Percentiles rank a stretch among this genome's conserved stretches.
Evolutionary conservation across 441 rosid genomes (phyloP).

Genomic region (Kokia cookei): DNA sequence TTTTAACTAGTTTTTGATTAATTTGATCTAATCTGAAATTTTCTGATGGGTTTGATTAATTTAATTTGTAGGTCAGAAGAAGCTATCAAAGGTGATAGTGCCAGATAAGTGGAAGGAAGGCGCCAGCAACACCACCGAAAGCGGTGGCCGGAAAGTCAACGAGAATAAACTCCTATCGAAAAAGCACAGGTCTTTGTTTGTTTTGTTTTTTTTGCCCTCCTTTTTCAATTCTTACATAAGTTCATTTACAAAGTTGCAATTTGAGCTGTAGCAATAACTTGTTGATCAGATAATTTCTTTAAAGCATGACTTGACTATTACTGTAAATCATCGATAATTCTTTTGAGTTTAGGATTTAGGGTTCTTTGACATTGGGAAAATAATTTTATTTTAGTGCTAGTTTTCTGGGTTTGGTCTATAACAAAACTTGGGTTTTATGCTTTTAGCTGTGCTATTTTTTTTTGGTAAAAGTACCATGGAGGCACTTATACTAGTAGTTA

Average conservation of each 20-base stretch:
- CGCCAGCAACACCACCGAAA: slow-evolving; percentile 83
- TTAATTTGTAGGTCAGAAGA: slow-evolving; percentile 67
- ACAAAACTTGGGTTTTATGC: neutral
- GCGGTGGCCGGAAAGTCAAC: slow-evolving; percentile 91
- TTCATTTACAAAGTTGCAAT: neutral
- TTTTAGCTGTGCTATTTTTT: neutral
- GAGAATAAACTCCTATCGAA: slow-evolving; percentile 96
- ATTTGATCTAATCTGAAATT: neutral
- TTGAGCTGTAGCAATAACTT: neutral
- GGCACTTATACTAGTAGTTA: too few relatives aligned
- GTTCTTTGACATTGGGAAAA: neutral
- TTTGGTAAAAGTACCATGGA: too few relatives aligned
- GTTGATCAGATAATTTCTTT: neutral
- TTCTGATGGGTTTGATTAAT: neutral
- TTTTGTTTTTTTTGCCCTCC: neutral
- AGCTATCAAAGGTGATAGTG: slow-evolving; percentile 85
- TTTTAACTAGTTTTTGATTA: neutral
- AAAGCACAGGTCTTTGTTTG: slow-evolving; percentile 43
- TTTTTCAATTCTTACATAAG: neutral
- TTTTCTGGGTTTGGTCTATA: neutral
- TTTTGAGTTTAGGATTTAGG: neutral
- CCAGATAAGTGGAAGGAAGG: slow-evolving; percentile 99
- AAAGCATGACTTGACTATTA: neutral
- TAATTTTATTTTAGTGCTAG: neutral
- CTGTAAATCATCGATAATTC: neutral